Conservation (phyloP, 768 basidiomycete genomes). For the Boletus eberwhitei region DNA sequence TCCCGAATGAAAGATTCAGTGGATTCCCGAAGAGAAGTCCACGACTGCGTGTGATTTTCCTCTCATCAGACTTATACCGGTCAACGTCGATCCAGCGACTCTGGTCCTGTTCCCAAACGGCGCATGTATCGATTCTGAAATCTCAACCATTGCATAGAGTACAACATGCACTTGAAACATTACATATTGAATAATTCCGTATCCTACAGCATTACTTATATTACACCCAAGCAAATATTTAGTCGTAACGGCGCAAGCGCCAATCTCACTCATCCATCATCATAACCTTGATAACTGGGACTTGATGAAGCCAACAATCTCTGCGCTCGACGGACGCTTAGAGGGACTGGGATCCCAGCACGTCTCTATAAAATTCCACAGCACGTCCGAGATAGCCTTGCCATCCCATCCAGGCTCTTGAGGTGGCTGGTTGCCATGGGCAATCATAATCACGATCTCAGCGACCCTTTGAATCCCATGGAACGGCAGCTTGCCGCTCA, state of each 20-base stretch:
- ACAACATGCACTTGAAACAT: not conserved
- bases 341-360: conserved; percentile 19
- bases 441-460: conserved; percentile 25
- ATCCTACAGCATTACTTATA: not conserved
- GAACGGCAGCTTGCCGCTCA: conserved; percentile 28
- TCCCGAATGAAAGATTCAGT: no score
- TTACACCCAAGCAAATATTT: not conserved
- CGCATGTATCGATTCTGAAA: not conserved
- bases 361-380: conserved; percentile 22
- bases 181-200: not conserved
- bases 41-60: not conserved
- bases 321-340: conserved; percentile 15
- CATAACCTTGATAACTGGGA: not conserved
- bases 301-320: conserved; percentile 16
- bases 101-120: not conserved
- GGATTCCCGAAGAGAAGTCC: no score
- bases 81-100: not conserved
- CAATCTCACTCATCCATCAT: not conserved
- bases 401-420: conserved; percentile 23
- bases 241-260: not conserved
- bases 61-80: not conserved
- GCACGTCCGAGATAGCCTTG: conserved; percentile 15
- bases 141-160: not conserved
- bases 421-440: conserved; percentile 2
- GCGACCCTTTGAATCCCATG: conserved; percentile 16